phyloP scores from a whole-genome alignment of 2,329 filamentous ascomycete genomes.

The Fusarium sarcochroum region DNA sequence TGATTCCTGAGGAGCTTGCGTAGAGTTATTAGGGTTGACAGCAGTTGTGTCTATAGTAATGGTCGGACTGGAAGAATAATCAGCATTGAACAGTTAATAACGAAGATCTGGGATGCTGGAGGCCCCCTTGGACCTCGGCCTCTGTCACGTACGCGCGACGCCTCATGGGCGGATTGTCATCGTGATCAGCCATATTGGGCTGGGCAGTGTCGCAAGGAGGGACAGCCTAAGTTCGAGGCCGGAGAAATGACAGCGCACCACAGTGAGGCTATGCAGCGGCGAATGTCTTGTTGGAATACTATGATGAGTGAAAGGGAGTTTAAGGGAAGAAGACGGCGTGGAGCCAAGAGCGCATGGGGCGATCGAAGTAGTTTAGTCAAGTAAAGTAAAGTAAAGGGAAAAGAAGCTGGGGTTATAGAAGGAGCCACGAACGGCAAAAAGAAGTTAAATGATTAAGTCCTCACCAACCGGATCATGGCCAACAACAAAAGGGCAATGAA shows the following conservation, averaged over 20 bases:
- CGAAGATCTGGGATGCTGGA: constrained; percentile 16
- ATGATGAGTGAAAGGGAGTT: constrained; percentile 34
- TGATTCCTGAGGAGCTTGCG: constrained; percentile 50
- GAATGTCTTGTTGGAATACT: constrained; percentile 31
- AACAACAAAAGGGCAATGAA: constrained; percentile 14
- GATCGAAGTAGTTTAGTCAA: constrained; percentile 29
- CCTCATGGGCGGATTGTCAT: constrained; percentile 46
- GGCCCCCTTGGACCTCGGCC: constrained; percentile 26
- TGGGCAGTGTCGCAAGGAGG: constrained; percentile 29
- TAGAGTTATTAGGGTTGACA: constrained; percentile 49
- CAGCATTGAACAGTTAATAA: constrained; percentile 34
- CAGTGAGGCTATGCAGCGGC: constrained; percentile 45
- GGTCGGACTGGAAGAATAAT: constrained; percentile 59
- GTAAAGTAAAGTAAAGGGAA: constrained; percentile 13
- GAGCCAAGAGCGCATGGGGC: constrained; percentile 40
- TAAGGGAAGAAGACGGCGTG: constrained; percentile 42
- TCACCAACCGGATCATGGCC: constrained; percentile 21
- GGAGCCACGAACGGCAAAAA: constrained; percentile 18
- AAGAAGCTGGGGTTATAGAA: constrained; percentile 24
- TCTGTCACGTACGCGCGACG: constrained; percentile 45
- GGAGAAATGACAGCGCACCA: constrained; percentile 16
- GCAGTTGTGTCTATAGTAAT: constrained; percentile 69
- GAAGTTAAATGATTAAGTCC: constrained; percentile 15
- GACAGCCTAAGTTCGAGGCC: constrained; percentile 24
- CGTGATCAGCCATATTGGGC: constrained; percentile 42